Percentiles rank a stretch among this genome's conserved stretches.
Evolutionary conservation across 352 stramenopile genomes (phyloP).

Genomic region (Phytophthora pinifolia): DNA sequence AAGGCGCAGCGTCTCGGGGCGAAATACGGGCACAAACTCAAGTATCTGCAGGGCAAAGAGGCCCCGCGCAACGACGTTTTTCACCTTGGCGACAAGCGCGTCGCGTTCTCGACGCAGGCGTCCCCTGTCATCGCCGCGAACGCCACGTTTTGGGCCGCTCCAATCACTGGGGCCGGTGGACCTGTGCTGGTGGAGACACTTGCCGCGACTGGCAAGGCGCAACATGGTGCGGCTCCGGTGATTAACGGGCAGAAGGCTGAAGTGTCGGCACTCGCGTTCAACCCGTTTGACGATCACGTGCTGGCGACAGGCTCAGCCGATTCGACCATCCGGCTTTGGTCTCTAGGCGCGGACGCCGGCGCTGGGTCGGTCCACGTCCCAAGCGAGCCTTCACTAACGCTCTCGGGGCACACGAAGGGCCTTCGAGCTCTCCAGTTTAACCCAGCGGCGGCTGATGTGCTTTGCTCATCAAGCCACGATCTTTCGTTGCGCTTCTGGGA

Average conservation of each 20-base stretch:
- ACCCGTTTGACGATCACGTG: slow-evolving; percentile 48
- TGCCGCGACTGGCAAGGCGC: slow-evolving; percentile 47
- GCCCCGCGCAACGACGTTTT: slow-evolving; percentile 58
- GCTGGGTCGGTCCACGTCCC: slow-evolving; percentile 6
- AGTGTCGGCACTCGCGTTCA: slow-evolving; percentile 69
- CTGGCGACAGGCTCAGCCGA: slow-evolving; percentile 66
- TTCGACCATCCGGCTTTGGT: slow-evolving; percentile 65
- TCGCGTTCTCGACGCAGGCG: slow-evolving; percentile 41
- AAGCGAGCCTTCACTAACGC: slow-evolving; percentile 19
- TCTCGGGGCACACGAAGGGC: slow-evolving; percentile 54
- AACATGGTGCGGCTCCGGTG: slow-evolving; percentile 34
- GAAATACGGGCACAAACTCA: slow-evolving; percentile 79
- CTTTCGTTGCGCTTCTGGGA: slow-evolving; percentile 78
- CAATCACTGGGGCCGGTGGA: slow-evolving; percentile 57
- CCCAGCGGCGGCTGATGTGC: slow-evolving; percentile 56
- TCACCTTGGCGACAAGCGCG: slow-evolving; percentile 47
- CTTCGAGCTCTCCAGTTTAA: slow-evolving; percentile 70
- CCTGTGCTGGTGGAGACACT: slow-evolving; percentile 64
- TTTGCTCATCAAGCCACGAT: slow-evolving; percentile 62
- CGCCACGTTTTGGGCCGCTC: slow-evolving; percentile 53
- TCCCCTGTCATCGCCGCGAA: slow-evolving; percentile 59
- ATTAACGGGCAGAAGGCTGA: slow-evolving; percentile 69
- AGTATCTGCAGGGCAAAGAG: slow-evolving; percentile 74
- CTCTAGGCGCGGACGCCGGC: slow-evolving; percentile 21
- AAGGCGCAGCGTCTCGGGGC: slow-evolving; percentile 67